Percentiles rank a stretch among this genome's conserved stretches.
These are phyloP conservation scores for Candida namnaoensis DNA, from an alignment of 805 yeast genomes.

Conservation along the genomic window DNA sequence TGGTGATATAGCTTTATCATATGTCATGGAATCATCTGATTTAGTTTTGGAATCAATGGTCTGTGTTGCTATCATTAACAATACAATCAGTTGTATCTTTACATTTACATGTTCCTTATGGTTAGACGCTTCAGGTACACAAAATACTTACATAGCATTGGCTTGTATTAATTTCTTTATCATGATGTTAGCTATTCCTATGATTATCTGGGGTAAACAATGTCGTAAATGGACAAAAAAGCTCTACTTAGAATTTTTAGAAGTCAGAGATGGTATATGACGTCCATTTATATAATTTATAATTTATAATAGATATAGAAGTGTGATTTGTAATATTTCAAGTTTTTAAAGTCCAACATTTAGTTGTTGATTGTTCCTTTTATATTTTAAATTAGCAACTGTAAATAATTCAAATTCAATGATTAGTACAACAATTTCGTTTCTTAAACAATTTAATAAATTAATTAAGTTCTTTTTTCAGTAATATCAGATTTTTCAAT, in stretches of 20 bases:
- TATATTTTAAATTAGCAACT: no score
- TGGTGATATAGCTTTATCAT: slow-evolving; percentile 63
- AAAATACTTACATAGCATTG: slow-evolving; percentile 50
- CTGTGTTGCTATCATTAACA: slow-evolving; percentile 57
- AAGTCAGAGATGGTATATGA: slow-evolving; percentile 36
- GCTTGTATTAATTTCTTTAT: slow-evolving; percentile 54
- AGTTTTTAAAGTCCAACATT: no score
- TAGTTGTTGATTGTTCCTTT: no score
- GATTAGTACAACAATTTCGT: no score
- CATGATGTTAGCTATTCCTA: slow-evolving; percentile 48
- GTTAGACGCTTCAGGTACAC: slow-evolving; percentile 47
- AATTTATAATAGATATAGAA: not conserved
- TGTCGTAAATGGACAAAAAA: slow-evolving; percentile 52
- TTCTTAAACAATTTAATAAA: no score
- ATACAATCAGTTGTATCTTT: slow-evolving; percentile 55
- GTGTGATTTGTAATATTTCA: no score
- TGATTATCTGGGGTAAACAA: slow-evolving; percentile 49
- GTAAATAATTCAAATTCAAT: no score
- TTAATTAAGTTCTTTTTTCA: no score
- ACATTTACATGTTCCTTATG: slow-evolving; percentile 58
- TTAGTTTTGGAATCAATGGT: slow-evolving; percentile 67
- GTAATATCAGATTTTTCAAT: no score
- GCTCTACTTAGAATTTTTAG: slow-evolving; percentile 45
- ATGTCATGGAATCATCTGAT: slow-evolving; percentile 64
- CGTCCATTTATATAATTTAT: not conserved